A percentile compares a stretch with the other conserved stretches of the same genome.
These are phyloP conservation scores for Psilocybe mexicana DNA, from an alignment of 1,284 basidiomycete genomes.

Conservation along the genomic window DNA sequence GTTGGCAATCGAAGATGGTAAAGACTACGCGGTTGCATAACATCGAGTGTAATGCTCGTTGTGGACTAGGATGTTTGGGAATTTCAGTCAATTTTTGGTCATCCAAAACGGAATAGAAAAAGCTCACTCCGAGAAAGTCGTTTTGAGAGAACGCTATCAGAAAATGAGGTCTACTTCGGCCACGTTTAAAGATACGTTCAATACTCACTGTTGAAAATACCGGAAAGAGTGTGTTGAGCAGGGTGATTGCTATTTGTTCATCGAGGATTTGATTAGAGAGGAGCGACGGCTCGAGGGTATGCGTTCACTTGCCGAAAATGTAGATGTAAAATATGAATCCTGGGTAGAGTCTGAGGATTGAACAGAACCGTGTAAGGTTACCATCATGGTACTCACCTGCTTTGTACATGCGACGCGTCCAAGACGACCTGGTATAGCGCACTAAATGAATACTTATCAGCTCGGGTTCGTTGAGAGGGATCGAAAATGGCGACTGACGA, in stretches of 20 bases:
- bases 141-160: constrained; percentile 13
- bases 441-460: constrained; percentile 22
- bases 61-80: constrained; percentile 30
- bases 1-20: constrained; percentile 33
- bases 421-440: constrained; percentile 33
- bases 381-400: constrained; percentile 1
- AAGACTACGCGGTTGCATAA: constrained; percentile 44
- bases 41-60: constrained; percentile 44
- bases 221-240: constrained; percentile 37
- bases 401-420: constrained; percentile 33
- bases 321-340: constrained; percentile 37
- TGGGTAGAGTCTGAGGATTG: not conserved
- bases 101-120: not conserved
- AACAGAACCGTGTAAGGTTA: not conserved
- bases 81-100: not conserved
- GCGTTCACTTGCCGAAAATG: not conserved
- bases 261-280: not conserved
- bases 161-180: not conserved
- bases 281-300: not conserved
- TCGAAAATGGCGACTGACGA: constrained; percentile 27
- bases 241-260: constrained; percentile 10
- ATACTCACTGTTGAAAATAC: constrained; percentile 22
- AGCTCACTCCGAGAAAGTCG: constrained; percentile 37
- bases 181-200: too few species aligned
- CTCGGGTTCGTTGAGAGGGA: not conserved